Evolutionary conservation across 2,329 filamentous ascomycete genomes (phyloP), one percentile per base, ranked within the genome.

Genomic region (Cercospora zeina): DNA sequence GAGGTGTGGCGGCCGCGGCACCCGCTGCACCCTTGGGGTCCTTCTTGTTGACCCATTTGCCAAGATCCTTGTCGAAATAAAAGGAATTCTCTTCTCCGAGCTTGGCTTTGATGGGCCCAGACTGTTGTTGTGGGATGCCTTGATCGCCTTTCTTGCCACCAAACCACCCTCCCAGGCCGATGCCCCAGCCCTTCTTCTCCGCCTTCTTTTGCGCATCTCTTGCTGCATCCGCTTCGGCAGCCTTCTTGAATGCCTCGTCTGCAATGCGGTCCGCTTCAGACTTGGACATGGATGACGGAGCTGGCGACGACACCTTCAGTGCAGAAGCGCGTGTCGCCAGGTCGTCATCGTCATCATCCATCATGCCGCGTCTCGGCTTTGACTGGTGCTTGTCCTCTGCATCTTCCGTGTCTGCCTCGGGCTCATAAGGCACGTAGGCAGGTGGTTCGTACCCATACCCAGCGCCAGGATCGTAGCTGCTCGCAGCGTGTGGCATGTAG

Each of bases 31-130:
- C 13, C 79, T 80, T 11, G 88, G 62, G 62, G 33, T 63, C 88
- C 74, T 96, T 97, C 81, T 97, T 97, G 80, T 99, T 97, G 74
- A 99, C 83, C 96, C 96, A 99, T 74, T 95, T 92, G 80, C 96
- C 96, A 57, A 96, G 84, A n/a, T 97, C 90, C 2, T 92, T 89
- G 73, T 99, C 95, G 72, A 95, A 99, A 68, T 93, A 89, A 76
- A 99, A 97, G 50, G 87, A 91, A 75, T 87, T 96, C 72, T 95
- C 87, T 76, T 99, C 96, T 64, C 93, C 96, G 8, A 99, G 84
- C 72, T 99, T 99, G 65, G 96, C 95, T 69, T 86, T 87, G 75
- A 97, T 90, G n/a, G 93, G 86, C n/a, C 77, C 79, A 3, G 77
- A 58, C 77, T n/a, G 78, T 67, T 24, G 65, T 75, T 69, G 89